These are phyloP conservation scores for Paraconiothyrium brasiliense DNA, from an alignment of 2,329 filamentous ascomycete species.

Conservation along the genomic window DNA sequence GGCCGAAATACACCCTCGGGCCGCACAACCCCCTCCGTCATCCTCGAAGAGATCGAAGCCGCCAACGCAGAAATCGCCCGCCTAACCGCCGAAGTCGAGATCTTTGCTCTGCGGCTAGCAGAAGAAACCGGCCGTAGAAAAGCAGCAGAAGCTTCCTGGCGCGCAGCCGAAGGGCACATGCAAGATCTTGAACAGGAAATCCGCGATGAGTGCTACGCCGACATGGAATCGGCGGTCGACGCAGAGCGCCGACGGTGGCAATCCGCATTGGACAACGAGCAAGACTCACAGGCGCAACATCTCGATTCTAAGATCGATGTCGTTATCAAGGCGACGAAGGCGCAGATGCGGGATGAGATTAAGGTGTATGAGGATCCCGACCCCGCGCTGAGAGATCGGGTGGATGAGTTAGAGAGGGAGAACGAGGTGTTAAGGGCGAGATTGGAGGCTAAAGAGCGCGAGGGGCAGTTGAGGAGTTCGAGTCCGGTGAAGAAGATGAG, in stretches of 20 bases:
- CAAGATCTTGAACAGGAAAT: slow-evolving; percentile 84
- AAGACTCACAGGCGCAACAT: slow-evolving; percentile 81
- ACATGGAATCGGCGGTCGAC: slow-evolving; percentile 82
- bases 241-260: slow-evolving; percentile 85
- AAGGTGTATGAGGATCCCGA: slow-evolving; percentile 55
- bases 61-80: slow-evolving; percentile 82
- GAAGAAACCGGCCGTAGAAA: slow-evolving; percentile 75
- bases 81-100: slow-evolving; percentile 80
- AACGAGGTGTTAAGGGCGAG: slow-evolving; percentile 51
- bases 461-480: slow-evolving; percentile 46
- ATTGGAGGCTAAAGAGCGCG: slow-evolving; percentile 53
- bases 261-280: slow-evolving; percentile 76
- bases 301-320: slow-evolving; percentile 88
- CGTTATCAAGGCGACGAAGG: slow-evolving; percentile 64
- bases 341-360: slow-evolving; percentile 49
- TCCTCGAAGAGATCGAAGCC: slow-evolving; percentile 76
- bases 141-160: slow-evolving; percentile 77
- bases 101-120: slow-evolving; percentile 73
- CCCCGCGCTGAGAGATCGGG: slow-evolving; percentile 46
- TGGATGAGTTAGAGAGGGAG: slow-evolving; percentile 56
- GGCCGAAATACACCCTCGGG: slow-evolving; percentile 50
- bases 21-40: slow-evolving; percentile 57
- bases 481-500: slow-evolving; percentile 61
- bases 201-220: slow-evolving; percentile 85
- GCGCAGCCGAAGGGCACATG: slow-evolving; percentile 69